Conservation (phyloP, 257 asterid genomes). For the Solanum phureja region DNA sequence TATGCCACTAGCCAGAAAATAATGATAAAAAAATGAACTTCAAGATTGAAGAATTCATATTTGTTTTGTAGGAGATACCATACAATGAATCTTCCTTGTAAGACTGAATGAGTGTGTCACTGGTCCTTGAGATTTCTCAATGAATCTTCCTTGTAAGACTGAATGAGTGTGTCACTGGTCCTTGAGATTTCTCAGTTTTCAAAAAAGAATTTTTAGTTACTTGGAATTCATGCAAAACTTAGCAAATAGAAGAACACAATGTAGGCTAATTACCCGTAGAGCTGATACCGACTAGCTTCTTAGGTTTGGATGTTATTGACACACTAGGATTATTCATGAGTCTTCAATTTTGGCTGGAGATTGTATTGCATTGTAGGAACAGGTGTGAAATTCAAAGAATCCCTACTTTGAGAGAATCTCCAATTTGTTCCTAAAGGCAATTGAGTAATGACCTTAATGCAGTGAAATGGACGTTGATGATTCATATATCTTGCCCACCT, state of each 20-base stretch:
- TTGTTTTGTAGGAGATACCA: neutral
- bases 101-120: neutral
- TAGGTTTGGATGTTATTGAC: neutral
- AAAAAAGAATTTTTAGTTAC: neutral
- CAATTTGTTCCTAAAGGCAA: neutral
- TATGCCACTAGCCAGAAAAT: neutral
- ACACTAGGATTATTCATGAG: neutral
- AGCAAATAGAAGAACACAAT: neutral
- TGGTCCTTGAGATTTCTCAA: neutral
- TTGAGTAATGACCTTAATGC: neutral
- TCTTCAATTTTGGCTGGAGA: neutral
- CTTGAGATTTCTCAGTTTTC: neutral
- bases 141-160: neutral
- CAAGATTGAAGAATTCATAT: neutral
- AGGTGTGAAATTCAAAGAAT: neutral
- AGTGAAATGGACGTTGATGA: neutral
- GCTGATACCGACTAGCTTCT: neutral
- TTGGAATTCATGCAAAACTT: neutral
- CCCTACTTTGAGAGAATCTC: neutral
- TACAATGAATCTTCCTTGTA: neutral
- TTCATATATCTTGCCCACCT: neutral
- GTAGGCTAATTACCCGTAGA: neutral
- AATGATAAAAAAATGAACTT: neutral
- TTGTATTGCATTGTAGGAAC: neutral
- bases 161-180: neutral